A percentile compares a stretch with the other conserved stretches of the same genome.
Evolutionary conservation across 768 basidiomycete species (phyloP).

Genomic region (Pulveroboletus sp.): DNA sequence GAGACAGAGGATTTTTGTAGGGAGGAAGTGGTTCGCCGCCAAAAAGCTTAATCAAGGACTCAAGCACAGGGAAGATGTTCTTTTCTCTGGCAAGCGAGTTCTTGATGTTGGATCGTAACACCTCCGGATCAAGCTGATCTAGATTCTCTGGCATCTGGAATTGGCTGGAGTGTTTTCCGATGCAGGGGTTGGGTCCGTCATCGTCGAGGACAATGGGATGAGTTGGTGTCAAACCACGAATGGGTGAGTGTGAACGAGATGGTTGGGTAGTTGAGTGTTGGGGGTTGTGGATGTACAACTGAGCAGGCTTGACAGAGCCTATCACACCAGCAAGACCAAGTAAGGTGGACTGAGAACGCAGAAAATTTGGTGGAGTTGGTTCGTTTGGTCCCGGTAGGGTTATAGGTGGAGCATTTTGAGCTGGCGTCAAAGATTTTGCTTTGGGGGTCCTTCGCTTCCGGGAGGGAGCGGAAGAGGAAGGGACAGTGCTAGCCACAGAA

Average conservation of each 20-base stretch:
- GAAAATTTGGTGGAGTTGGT: constrained; percentile 61
- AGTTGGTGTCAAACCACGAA: constrained; percentile 48
- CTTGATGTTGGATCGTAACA: constrained; percentile 56
- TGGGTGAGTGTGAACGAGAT: constrained; percentile 32
- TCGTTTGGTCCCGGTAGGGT: constrained; percentile 57
- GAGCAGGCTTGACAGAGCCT: constrained; percentile 56
- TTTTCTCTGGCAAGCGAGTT: constrained; percentile 56
- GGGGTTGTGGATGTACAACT: constrained; percentile 10
- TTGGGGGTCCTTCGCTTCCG: constrained; percentile 35
- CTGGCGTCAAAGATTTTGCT: constrained; percentile 40
- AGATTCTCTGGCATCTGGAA: constrained; percentile 13
- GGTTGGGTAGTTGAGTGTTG: constrained; percentile 29
- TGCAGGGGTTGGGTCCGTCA: constrained; percentile 34
- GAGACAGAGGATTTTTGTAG: constrained; percentile 2
- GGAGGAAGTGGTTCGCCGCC: constrained; percentile 31
- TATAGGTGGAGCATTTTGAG: constrained; percentile 53
- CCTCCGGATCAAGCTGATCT: constrained; percentile 36
- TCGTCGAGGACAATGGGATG: constrained; percentile 76
- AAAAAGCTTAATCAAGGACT: constrained; percentile 57
- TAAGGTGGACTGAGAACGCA: constrained; percentile 69
- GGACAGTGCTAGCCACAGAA: constrained; percentile 3
- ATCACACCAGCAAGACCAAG: constrained; percentile 72
- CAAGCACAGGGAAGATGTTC: constrained; percentile 63
- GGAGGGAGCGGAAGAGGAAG: constrained; percentile 7
- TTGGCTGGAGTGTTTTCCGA: constrained; percentile 9